Evolutionary conservation across 139 green algal genomes (phyloP), one percentile per base, ranked within the genome.

Genomic region (Volvox reticuliferus): DNA sequence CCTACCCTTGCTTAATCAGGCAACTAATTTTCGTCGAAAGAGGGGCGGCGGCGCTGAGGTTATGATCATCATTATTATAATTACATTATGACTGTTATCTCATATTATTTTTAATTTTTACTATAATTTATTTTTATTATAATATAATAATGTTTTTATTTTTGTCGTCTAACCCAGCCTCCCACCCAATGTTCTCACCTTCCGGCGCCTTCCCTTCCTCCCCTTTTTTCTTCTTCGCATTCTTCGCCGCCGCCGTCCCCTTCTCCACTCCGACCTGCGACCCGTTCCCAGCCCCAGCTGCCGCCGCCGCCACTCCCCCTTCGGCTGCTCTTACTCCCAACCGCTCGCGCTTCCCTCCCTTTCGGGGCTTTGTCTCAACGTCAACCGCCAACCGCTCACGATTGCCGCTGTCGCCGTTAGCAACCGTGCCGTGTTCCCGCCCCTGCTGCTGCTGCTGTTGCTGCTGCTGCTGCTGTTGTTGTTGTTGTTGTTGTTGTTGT

Each of bases 21-120:
- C 98, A 26, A 86, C 94, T 89, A 99, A 99, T 94, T 92, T 99
- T 91, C 93, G 99, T 88, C 94, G 97, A 0, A 55, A 92, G 93
- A n/a, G 95, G 99, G 89, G 97, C 98, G 0, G 92, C 93, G 1
- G 97, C 94, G 68, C 93, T 99, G 87, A 97, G 97, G 26, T 93
- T 99, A n/a, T n/a, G 5, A 55, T 55, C 44, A 55, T 55, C 44
- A 55, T 55, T 55, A 55, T 55, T 55, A 55, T n/a, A n/a, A n/a
- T n/a, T n/a, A n/a, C n/a, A n/a, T n/a, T n/a, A n/a, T n/a, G n/a
- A n/a, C n/a, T n/a, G n/a, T n/a, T n/a, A n/a, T n/a, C n/a, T n/a
- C n/a, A n/a, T n/a, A n/a, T n/a, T n/a, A n/a, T n/a, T n/a, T n/a
- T n/a, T n/a, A n/a, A n/a, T n/a, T n/a, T n/a, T n/a, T n/a, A n/a